Conservation (phyloP, 2,329 filamentous ascomycete species). For the Fusarium armeniacum region DNA sequence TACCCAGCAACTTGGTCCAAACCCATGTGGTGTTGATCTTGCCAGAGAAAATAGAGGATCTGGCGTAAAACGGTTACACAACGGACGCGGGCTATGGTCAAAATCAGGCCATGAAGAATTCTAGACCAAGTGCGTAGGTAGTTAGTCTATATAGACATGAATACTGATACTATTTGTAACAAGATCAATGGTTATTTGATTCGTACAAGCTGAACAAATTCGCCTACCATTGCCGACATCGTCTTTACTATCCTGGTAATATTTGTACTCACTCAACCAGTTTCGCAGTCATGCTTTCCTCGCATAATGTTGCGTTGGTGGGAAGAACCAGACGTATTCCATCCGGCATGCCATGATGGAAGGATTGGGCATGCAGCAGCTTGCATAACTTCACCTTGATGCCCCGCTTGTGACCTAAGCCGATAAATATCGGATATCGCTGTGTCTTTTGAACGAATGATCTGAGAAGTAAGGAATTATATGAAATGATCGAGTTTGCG, state of each 20-base stretch:
- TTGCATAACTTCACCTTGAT: constrained; percentile 27
- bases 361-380: constrained; percentile 17
- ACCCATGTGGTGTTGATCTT: constrained; percentile 7
- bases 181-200: not conserved
- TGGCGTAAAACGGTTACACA: constrained; percentile 29
- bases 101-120: constrained; percentile 35
- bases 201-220: constrained; percentile 8
- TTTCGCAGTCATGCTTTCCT: not conserved
- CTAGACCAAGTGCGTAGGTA: constrained; percentile 28
- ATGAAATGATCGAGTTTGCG: constrained; percentile 23
- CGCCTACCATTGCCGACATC: constrained; percentile 11
- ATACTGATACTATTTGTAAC: constrained; percentile 14
- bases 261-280: constrained; percentile 2
- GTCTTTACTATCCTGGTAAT: constrained; percentile 1
- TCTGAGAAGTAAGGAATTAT: constrained; percentile 18
- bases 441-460: constrained; percentile 21
- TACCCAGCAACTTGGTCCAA: not conserved
- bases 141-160: not conserved
- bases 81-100: constrained; percentile 10
- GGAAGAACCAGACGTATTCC: not conserved
- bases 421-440: constrained; percentile 47
- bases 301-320: not conserved
- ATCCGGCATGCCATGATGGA: not conserved
- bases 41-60: not conserved
- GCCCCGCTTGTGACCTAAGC: constrained; percentile 45